phyloP scores from a whole-genome alignment of 2,329 filamentous ascomycete species.

The Botrytis elliptica region DNA sequence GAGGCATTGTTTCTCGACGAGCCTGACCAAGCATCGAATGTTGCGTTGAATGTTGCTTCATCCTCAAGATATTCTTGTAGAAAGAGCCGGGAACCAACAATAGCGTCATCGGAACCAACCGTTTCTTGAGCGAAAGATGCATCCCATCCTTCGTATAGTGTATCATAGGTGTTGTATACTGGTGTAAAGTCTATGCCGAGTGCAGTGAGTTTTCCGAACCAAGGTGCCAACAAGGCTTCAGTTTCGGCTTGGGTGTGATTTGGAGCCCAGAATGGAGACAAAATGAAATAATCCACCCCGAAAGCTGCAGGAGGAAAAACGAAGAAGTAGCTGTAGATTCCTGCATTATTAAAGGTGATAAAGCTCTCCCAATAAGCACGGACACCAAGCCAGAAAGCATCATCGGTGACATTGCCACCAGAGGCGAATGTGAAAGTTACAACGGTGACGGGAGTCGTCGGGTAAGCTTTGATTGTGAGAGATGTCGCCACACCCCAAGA shows the following conservation, averaged over 20 bases:
- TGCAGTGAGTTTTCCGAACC: constrained; percentile 41
- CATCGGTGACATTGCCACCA: constrained; percentile 46
- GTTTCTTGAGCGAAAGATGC: constrained; percentile 44
- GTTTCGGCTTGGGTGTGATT: constrained; percentile 36
- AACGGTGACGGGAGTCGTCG: constrained; percentile 40
- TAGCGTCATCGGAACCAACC: constrained; percentile 37
- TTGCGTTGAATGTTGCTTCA: constrained; percentile 29
- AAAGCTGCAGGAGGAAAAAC: constrained; percentile 35
- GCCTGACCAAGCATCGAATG: constrained; percentile 36
- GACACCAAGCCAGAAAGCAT: constrained; percentile 50
- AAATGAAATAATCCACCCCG: background rate
- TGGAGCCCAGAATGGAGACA: constrained; percentile 35
- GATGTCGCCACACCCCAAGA: constrained; percentile 61
- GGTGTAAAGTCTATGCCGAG: constrained; percentile 30
- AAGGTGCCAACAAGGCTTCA: constrained; percentile 38
- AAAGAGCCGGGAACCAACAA: constrained; percentile 44
- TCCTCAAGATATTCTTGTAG: constrained; percentile 43
- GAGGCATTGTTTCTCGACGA: background rate
- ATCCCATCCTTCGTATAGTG: constrained; percentile 37
- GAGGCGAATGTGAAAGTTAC: constrained; percentile 48
- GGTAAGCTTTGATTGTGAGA: constrained; percentile 52
- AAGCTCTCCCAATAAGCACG: constrained; percentile 50
- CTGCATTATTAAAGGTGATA: constrained; percentile 41
- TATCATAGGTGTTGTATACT: constrained; percentile 36
- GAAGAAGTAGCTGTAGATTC: constrained; percentile 34